Base-by-base conservation (phyloP, 2,329 filamentous ascomycete genomes). In the Clarireedia hainanense region DNA sequence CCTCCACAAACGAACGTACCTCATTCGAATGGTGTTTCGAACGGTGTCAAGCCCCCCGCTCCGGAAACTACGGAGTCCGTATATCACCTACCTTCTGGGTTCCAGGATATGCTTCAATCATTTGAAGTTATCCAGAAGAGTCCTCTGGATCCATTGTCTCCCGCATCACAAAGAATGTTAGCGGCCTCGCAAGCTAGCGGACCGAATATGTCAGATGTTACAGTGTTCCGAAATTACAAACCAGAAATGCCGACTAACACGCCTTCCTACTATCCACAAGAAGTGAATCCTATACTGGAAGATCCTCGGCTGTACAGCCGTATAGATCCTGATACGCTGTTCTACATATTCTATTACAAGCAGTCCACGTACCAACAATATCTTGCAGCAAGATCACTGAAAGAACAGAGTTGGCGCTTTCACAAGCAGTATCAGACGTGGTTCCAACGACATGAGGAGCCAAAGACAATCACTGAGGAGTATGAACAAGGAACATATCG, bases 361-460 rank as follows among this genome's bases (percentile, higher is more conserved):
- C 94, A 99, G 72, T 91, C 91, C 26, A 91, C 91, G 1, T 91
- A 95, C 65, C 91, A 97, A 71, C 94, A 99, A 70, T 96, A 91
- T 69, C 79, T 97, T 57, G 91, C 94, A 1, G 94, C 94, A 14
- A 96, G 95, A 73, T 90, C 94, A n/a, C 76, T 99, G 52, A 99
- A 99, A 75, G 89, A 92, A 63, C 94, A 99, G 73, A 96, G 91
- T 72, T 99, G 94, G 94, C 83, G 94, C 56, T 99, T 99, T 71
- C 94, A 99, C 75, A 99, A 99, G 77, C 94, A 97, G 72, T 99
- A 99, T 70, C 94, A 96, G 72, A 99, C 94, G 1, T 99, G 94
- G 94, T 99, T 99, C 69, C 94, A 99, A 73, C 82, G 94, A 51
- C 94, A 99, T 64, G 94, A 99, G 69, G 94, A 99, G 75, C 94